Conservation (phyloP, 805 yeast species). For the Nakazawaea ishiwadae region DNA sequence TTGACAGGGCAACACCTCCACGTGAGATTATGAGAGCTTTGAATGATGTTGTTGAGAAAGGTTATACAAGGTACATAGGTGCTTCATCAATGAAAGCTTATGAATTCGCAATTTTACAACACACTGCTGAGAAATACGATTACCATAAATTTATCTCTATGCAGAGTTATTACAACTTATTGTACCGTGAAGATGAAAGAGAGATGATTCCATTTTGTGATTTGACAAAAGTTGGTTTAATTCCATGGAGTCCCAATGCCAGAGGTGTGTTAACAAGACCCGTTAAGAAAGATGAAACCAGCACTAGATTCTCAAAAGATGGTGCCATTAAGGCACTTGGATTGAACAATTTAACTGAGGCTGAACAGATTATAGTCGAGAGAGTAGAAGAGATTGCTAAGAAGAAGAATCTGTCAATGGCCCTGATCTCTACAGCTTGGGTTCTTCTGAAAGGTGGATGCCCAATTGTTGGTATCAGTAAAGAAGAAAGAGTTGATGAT, state of each 20-base stretch:
- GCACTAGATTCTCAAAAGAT: background rate
- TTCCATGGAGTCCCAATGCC: slow-evolving; percentile 61
- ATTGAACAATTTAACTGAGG: slow-evolving; percentile 17
- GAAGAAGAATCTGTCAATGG: slow-evolving; percentile 44
- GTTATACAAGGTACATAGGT: slow-evolving; percentile 52
- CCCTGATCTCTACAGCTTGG: slow-evolving; percentile 53
- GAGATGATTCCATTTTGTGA: slow-evolving; percentile 56
- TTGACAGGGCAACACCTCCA: slow-evolving; percentile 42
- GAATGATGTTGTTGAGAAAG: slow-evolving; percentile 43
- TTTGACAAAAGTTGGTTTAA: slow-evolving; percentile 45
- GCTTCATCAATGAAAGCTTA: slow-evolving; percentile 57
- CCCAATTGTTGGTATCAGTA: slow-evolving; percentile 54
- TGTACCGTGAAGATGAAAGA: slow-evolving; percentile 61
- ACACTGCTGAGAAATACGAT: slow-evolving; percentile 47
- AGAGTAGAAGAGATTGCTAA: slow-evolving; percentile 53
- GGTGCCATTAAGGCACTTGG: slow-evolving; percentile 14
- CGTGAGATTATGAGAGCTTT: slow-evolving; percentile 54
- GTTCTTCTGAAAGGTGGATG: slow-evolving; percentile 40
- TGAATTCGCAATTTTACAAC: slow-evolving; percentile 52
- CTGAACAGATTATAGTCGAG: slow-evolving; percentile 32
- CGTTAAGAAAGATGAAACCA: background rate
- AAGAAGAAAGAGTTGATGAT: slow-evolving; percentile 46
- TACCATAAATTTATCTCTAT: slow-evolving; percentile 58
- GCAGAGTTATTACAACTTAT: slow-evolving; percentile 54
- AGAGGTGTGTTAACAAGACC: slow-evolving; percentile 55